Base-by-base conservation (phyloP, 352 stramenopile species). In the Phytopythium vexans region DNA sequence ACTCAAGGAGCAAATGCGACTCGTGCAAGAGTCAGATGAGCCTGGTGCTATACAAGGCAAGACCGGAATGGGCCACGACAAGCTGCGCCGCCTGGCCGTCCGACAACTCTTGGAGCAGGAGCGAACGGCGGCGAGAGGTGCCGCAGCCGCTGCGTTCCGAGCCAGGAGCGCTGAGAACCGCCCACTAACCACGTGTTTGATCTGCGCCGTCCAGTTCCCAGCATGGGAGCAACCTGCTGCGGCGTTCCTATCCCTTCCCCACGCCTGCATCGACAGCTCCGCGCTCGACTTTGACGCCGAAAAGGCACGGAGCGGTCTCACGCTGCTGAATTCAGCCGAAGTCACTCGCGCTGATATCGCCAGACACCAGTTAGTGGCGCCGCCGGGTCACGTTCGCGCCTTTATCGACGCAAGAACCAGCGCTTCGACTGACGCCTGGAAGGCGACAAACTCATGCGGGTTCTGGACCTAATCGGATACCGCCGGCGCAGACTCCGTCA, bases 81-180 rank as follows among this genome's bases (percentile, higher is more conserved):
- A 34, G 3, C 15, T 52, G n/a, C 33, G 46, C 15, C 15, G 36
- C 14, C 34, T 52, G 8, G 46, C 46, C 1, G 6, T 15, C 12
- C n/a, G 12, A 35, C n/a, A 52, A n/a, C 32, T 52, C 35, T 21
- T 21, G 0, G 46, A 42, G n/a, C 34, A 41, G 46, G n/a, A 52
- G 9, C 34, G 35, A 39, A 16, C 4, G 34, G 1, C 6, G 1
- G 8, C 34, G 12, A 52, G 16, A 36, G 46, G 16, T 3, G 15
- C 15, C 0, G 46, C 46, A 8, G 16, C 34, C 9, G 9, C 46
- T 3, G n/a, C 46, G 7, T 52, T 42, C 33, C 7, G 46, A 39
- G 7, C 11, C 6, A n/a, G 16, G 12, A 15, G 9, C 34, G 46
- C 6, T 4, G 15, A 3, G 14, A 52, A 52, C 16, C 15, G 15